Percentiles rank a stretch among this genome's conserved stretches.
Evolutionary conservation across 352 stramenopile species (phyloP).

Genomic region (Achlya hypogyna): DNA sequence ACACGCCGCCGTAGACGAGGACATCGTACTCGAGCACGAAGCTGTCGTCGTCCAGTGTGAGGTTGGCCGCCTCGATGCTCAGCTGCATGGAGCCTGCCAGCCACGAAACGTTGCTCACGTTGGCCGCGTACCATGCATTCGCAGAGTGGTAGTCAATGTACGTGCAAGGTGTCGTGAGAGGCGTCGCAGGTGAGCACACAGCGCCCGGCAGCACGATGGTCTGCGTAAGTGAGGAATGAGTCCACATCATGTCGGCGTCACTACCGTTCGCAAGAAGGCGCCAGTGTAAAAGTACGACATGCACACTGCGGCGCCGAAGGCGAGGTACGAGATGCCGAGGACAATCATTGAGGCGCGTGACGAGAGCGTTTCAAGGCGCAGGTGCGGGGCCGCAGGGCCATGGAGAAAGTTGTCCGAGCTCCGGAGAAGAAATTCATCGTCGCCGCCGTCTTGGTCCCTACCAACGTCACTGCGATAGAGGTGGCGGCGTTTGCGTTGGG

Average conservation of each 20-base stretch:
- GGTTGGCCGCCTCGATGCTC: conserved; percentile 30
- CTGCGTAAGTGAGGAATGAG: conserved; percentile 22
- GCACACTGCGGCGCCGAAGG: conserved; percentile 55
- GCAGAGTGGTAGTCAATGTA: conserved; percentile 43
- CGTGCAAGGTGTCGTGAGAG: conserved; percentile 43
- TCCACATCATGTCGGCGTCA: background rate
- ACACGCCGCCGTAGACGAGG: conserved; percentile 53
- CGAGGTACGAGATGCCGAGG: conserved; percentile 66
- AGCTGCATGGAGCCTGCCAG: conserved; percentile 54
- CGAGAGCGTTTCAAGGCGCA: conserved; percentile 73
- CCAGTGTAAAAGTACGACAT: conserved; percentile 70
- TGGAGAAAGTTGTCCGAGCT: conserved; percentile 7
- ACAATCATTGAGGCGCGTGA: conserved; percentile 62
- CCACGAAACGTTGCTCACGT: conserved; percentile 62
- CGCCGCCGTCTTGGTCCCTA: background rate
- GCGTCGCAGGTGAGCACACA: conserved; percentile 29
- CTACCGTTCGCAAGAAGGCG: conserved; percentile 58
- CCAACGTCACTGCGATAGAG: background rate
- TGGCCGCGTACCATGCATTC: conserved; percentile 52
- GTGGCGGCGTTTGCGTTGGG: conserved; percentile 21
- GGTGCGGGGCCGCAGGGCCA: conserved; percentile 27
- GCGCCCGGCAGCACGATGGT: conserved; percentile 42
- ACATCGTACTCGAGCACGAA: conserved; percentile 63
- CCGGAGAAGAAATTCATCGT: conserved; percentile 6
- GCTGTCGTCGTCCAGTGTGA: conserved; percentile 28